Evolutionary conservation across 2,329 filamentous ascomycete species (phyloP), one percentile per base, ranked within the genome.

Genomic region (Ophiocordyceps australis): DNA sequence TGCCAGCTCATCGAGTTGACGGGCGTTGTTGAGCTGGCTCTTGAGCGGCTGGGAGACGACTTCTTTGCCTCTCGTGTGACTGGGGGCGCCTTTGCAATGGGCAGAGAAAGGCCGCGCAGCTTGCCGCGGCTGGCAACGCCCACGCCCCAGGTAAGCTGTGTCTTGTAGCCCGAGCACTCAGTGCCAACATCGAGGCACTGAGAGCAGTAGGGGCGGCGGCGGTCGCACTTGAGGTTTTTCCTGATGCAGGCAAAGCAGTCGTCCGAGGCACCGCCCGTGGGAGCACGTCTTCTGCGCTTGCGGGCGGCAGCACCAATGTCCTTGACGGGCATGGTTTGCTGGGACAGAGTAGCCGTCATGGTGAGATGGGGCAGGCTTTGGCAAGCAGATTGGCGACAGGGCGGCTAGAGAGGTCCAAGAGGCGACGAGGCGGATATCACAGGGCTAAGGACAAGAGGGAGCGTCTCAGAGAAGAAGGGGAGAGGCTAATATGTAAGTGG

Each of bases 81-180:
- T 1, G 65, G 65, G 14, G 65, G 61, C 8, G 65, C 53, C 45
- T 71, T 72, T 29, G 68, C 70, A 33, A 75, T 63, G 30, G 70
- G 70, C 30, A 92, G 59, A 29, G 85, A 85, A 38, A 94, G 62
- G 20, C 86, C 86, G 33, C 86, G 72, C 35, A 95, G 71, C 59
- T 95, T 95, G 45, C 86, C 86, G 42, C 86, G 74, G 53, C 85
- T 94, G 29, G 86, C 86, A 31, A 95, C 86, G 26, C 86, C 86
- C 24, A 94, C 81, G 22, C 83, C 83, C 86, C 86, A 95, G 24
- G 86, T 95, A 52, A 95, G 63, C 39, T 86, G 85, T 11, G 86
- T 95, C 57, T 91, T 91, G 62, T 95, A 95, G 31, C 86, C 86
- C 16, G 81, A 83, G 56, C 86, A 95, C 45, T 92, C 83, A 47